These are phyloP conservation scores for Hibiscus trionum DNA, from an alignment of 345 rosid genomes.

Conservation along the genomic window DNA sequence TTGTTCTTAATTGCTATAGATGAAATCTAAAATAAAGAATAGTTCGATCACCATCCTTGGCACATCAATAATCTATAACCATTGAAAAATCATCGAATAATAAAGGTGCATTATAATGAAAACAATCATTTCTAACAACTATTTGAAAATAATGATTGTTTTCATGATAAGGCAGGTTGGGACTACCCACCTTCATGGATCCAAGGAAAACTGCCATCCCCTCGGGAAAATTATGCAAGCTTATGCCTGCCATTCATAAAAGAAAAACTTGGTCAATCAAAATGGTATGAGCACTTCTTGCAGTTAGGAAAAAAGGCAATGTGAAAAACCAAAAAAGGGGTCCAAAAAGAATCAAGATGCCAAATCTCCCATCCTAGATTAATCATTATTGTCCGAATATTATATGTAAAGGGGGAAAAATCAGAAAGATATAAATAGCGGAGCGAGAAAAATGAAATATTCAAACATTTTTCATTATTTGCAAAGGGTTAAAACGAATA, in stretches of 20 bases:
- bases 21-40: background rate
- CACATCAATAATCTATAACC: background rate
- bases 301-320: background rate
- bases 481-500: background rate
- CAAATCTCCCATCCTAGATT: background rate
- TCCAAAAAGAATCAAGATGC: background rate
- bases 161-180: background rate
- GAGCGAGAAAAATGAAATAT: too few species aligned
- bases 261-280: slow-evolving; percentile 10
- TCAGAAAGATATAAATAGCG: too few species aligned
- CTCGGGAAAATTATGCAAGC: slow-evolving; percentile 98
- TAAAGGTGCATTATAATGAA: too few species aligned
- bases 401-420: too few species aligned
- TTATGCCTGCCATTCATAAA: slow-evolving; percentile 56
- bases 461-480: too few species aligned
- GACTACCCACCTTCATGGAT: slow-evolving; percentile 92
- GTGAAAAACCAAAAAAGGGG: background rate
- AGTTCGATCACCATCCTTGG: background rate
- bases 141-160: too few species aligned
- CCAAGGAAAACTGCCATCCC: slow-evolving; percentile 99
- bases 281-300: background rate
- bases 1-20: background rate
- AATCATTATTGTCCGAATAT: background rate
- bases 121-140: background rate
- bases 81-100: background rate